Conservation (phyloP, 345 rosid genomes). For the Mercurialis annua region DNA sequence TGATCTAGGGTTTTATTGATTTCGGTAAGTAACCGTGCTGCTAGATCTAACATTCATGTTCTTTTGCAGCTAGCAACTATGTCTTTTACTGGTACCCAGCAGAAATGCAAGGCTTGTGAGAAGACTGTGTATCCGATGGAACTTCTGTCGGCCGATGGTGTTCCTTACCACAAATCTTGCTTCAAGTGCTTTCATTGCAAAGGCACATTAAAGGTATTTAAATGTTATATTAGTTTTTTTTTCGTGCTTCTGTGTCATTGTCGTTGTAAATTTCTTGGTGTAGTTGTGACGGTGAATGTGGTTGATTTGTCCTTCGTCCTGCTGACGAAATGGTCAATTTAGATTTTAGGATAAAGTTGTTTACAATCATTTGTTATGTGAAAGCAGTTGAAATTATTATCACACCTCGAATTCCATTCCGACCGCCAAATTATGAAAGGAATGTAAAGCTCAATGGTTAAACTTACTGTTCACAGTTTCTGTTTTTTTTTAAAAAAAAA, state of each 20-base stretch:
- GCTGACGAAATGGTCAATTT: neutral
- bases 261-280: neutral
- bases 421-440: no score
- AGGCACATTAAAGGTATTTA: slow-evolving; percentile 69
- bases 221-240: neutral
- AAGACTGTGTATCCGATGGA: slow-evolving; percentile 98
- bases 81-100: slow-evolving; percentile 94
- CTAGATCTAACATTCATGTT: slow-evolving; percentile 13
- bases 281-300: neutral
- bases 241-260: neutral
- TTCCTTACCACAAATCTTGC: slow-evolving; percentile 85
- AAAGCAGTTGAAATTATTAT: neutral
- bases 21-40: neutral
- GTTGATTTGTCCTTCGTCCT: neutral
- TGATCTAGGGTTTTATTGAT: slow-evolving; percentile 11
- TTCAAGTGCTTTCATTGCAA: slow-evolving; percentile 96
- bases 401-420: no score
- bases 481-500: no score
- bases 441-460: no score
- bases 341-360: neutral
- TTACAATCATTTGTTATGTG: neutral
- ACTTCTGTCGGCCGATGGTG: slow-evolving; percentile 87
- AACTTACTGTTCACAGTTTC: no score
- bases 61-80: slow-evolving; percentile 31
- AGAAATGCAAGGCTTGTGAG: slow-evolving; percentile 93